Evolutionary conservation across 2,329 filamentous ascomycete species (phyloP).

Genomic region (Tolypocladium inflatum): DNA sequence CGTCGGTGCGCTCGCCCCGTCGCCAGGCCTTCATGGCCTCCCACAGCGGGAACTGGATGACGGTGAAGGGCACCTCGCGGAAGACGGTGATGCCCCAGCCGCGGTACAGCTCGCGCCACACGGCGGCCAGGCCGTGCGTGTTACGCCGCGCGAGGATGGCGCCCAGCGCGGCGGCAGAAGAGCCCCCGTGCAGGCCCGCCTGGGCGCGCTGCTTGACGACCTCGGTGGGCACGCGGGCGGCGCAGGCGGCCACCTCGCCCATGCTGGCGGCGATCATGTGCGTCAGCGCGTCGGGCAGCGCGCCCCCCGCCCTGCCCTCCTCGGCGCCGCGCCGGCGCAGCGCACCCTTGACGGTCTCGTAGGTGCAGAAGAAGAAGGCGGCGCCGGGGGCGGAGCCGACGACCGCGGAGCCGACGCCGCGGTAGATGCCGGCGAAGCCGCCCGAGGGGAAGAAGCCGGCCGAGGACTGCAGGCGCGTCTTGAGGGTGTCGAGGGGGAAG

Average conservation of each 20-base stretch:
- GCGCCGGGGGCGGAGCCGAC: slow-evolving; percentile 90
- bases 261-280: slow-evolving; percentile 58
- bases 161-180: slow-evolving; percentile 54
- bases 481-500: slow-evolving; percentile 96
- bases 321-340: slow-evolving; percentile 17
- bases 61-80: slow-evolving; percentile 92
- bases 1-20: slow-evolving; percentile 17
- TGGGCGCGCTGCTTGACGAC: slow-evolving; percentile 96
- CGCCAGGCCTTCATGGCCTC: slow-evolving; percentile 74
- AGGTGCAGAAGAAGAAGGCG: slow-evolving; percentile 94
- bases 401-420: slow-evolving; percentile 79
- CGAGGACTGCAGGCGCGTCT: slow-evolving; percentile 87
- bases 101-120: slow-evolving; percentile 80
- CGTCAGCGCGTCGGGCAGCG: slow-evolving; percentile 26
- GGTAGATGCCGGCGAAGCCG: slow-evolving; percentile 87
- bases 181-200: slow-evolving; percentile 69
- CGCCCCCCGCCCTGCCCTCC: slow-evolving; percentile 1
- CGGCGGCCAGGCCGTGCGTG: slow-evolving; percentile 37
- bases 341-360: slow-evolving; percentile 63
- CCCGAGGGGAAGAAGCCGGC: slow-evolving; percentile 70
- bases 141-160: slow-evolving; percentile 53
- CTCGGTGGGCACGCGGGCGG: slow-evolving; percentile 87
- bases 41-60: slow-evolving; percentile 97
- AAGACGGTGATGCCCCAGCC: slow-evolving; percentile 90
- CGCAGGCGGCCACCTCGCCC: slow-evolving; percentile 87